Conservation (phyloP, 495 filamentous ascomycete species). For the Penicillium egyptiacum region DNA sequence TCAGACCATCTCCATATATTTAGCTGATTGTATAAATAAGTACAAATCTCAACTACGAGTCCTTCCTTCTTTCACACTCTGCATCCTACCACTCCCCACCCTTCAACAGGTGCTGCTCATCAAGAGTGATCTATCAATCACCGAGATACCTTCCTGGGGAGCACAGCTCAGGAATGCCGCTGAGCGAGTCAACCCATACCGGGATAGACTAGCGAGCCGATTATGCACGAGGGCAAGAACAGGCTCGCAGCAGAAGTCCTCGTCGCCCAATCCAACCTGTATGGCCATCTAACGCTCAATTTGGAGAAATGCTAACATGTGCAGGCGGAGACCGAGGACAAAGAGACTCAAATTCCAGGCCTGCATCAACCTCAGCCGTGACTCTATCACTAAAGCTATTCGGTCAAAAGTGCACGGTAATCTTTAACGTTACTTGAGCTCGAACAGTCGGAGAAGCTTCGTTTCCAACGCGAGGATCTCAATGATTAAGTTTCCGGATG, state of each 20-base stretch:
- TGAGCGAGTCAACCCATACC: neutral
- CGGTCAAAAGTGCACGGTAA: neutral
- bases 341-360: too few species aligned
- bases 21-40: neutral
- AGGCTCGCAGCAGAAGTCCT: slow-evolving; percentile 3
- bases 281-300: neutral
- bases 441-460: neutral
- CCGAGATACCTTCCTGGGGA: neutral
- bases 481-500: neutral
- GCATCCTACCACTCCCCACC: too few species aligned
- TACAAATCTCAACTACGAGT: neutral
- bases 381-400: neutral
- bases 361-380: neutral
- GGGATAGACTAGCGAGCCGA: neutral
- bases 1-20: neutral
- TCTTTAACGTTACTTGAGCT: neutral
- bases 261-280: neutral
- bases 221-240: neutral
- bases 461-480: neutral
- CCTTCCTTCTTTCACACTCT: neutral
- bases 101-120: too few species aligned
- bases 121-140: too few species aligned
- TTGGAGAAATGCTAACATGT: neutral
- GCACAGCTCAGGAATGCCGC: neutral
- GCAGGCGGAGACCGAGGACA: too few species aligned